Evolutionary conservation across 116 monocot genomes (phyloP).

Genomic region (Dioscorea cayenensis): DNA sequence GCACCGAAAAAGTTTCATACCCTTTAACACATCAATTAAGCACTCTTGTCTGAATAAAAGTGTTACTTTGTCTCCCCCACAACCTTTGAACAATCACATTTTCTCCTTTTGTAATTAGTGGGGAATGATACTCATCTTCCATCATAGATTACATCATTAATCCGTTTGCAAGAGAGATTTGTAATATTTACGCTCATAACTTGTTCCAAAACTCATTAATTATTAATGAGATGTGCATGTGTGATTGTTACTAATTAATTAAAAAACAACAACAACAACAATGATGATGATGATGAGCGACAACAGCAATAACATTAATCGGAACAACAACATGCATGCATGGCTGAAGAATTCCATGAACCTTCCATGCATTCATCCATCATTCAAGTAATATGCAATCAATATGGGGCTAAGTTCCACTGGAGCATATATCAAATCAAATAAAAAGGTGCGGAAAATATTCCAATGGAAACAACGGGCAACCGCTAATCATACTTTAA

Average conservation of each 20-base stretch:
- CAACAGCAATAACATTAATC: too few species aligned
- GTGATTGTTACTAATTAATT: too few species aligned
- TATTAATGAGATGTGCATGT: too few species aligned
- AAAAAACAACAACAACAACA: too few species aligned
- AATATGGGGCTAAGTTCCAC: background rate
- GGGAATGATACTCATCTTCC: background rate
- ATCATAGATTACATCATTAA: background rate
- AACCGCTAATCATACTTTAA: background rate
- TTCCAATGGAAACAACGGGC: background rate
- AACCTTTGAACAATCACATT: background rate
- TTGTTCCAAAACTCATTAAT: too few species aligned
- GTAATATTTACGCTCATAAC: background rate
- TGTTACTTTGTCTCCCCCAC: conserved; percentile 1
- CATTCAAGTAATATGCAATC: background rate
- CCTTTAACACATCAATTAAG: background rate
- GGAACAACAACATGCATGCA: background rate
- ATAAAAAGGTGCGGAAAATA: background rate
- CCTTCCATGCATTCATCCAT: background rate
- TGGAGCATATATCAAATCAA: background rate
- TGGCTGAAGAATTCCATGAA: background rate
- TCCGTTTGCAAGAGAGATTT: background rate
- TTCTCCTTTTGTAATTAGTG: background rate
- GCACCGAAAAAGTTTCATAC: background rate
- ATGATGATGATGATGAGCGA: too few species aligned
- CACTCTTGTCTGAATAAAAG: background rate